phyloP scores from a whole-genome alignment of 371 early-diverging fungal genomes.

The Dipsacomyces acuminosporus region DNA sequence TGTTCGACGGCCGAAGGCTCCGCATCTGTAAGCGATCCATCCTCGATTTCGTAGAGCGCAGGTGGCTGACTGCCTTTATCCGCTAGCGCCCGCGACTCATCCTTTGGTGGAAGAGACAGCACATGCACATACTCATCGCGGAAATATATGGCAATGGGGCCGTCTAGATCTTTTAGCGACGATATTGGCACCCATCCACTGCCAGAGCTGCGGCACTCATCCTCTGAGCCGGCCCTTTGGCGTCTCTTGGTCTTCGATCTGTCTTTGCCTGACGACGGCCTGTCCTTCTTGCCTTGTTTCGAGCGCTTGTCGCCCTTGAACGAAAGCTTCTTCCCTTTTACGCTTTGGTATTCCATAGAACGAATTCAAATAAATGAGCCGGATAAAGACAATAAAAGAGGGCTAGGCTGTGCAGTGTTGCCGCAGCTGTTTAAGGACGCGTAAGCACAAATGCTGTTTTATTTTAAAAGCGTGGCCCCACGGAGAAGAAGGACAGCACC shows the following conservation, averaged over 20 bases:
- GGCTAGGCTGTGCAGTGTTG: no score
- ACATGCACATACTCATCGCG: conserved; percentile 5
- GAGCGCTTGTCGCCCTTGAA: conserved; percentile 13
- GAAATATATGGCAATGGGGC: conserved; percentile 12
- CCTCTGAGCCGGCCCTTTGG: neutral
- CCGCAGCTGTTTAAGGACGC: no score
- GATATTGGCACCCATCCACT: conserved; percentile 13
- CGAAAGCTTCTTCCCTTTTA: conserved; percentile 9
- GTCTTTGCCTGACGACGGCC: neutral
- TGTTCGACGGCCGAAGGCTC: conserved; percentile 22
- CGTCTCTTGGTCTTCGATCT: conserved; percentile 8
- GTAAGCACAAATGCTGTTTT: no score
- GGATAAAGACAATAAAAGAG: no score
- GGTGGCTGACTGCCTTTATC: neutral
- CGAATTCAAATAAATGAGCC: no score
- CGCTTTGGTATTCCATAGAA: conserved; percentile 14
- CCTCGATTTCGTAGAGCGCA: conserved; percentile 2
- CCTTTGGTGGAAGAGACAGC: conserved; percentile 7
- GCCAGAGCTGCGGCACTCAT: neutral
- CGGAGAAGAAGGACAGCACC: no score
- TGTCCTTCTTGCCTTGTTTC: neutral
- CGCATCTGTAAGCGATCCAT: conserved; percentile 2
- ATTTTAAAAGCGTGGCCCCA: no score
- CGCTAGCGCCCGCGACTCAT: conserved; percentile 1
- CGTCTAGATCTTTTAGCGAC: conserved; percentile 12